Evolutionary conservation across 1,139 yeast species (phyloP).

Genomic region (Wickerhamomyces sp.): DNA sequence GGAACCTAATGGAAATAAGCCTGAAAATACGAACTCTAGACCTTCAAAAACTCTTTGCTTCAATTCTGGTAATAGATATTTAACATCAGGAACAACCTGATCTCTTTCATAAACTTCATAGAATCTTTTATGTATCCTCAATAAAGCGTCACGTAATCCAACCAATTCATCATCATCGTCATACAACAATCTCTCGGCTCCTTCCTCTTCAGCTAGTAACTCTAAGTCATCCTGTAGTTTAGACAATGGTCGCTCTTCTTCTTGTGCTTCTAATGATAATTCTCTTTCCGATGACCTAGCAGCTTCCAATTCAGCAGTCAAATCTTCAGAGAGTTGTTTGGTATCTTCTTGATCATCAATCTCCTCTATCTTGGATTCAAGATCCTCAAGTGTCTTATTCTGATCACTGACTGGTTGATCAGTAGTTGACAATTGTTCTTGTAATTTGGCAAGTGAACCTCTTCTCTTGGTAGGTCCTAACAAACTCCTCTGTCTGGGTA

Average conservation of each 20-base stretch:
- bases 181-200: conserved; percentile 45
- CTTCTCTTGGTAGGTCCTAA: conserved; percentile 61
- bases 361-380: conserved; percentile 30
- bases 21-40: conserved; percentile 74
- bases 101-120: conserved; percentile 39
- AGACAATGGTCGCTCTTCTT: conserved; percentile 71
- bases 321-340: conserved; percentile 28
- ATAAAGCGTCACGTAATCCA: conserved; percentile 58
- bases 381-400: conserved; percentile 15
- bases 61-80: conserved; percentile 65
- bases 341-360: conserved; percentile 14
- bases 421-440: conserved; percentile 25
- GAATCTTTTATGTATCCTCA: conserved; percentile 60
- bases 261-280: conserved; percentile 33
- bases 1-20: conserved; percentile 76
- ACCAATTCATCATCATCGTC: conserved; percentile 80
- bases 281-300: conserved; percentile 29
- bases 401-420: conserved; percentile 6
- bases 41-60: conserved; percentile 65
- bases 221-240: conserved; percentile 74
- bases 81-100: conserved; percentile 47
- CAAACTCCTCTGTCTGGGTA: conserved; percentile 75
- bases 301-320: conserved; percentile 26
- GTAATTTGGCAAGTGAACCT: conserved; percentile 43
- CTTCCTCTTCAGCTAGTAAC: conserved; percentile 45